These are phyloP conservation scores for Microcera coccophila DNA, from an alignment of 2,329 filamentous ascomycete species.

Conservation along the genomic window DNA sequence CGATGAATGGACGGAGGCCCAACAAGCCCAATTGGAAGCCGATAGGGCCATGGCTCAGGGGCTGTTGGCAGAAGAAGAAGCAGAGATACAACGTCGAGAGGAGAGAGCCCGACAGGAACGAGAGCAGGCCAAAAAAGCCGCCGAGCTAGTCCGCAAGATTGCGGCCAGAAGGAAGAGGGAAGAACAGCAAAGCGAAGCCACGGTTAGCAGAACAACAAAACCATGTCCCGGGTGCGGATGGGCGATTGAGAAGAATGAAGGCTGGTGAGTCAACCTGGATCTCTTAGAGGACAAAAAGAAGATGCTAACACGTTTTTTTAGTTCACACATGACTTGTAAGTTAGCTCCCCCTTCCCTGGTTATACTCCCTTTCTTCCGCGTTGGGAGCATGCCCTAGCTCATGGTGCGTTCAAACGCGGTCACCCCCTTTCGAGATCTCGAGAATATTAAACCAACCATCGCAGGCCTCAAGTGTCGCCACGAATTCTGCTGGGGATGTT, in stretches of 20 bases:
- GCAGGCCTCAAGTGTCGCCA: constrained; percentile 34
- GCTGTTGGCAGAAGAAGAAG: constrained; percentile 30
- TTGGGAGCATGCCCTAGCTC: constrained; percentile 5
- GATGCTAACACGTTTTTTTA: constrained; percentile 23
- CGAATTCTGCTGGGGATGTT: constrained; percentile 36
- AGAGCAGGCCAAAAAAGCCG: constrained; percentile 23
- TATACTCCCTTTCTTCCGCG: background rate
- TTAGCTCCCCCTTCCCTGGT: constrained; percentile 3
- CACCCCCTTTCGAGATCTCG: background rate
- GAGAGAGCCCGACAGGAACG: constrained; percentile 20
- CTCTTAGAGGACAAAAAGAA: background rate
- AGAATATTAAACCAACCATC: constrained; percentile 18
- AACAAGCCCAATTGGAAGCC: constrained; percentile 46
- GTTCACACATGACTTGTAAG: constrained; percentile 43
- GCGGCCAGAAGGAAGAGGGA: constrained; percentile 31
- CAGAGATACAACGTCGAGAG: constrained; percentile 22
- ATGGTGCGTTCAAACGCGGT: constrained; percentile 13
- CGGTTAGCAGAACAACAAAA: constrained; percentile 32
- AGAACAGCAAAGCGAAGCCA: constrained; percentile 30
- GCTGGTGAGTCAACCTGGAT: constrained; percentile 35
- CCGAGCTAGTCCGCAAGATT: constrained; percentile 26
- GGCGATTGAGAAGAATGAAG: constrained; percentile 39
- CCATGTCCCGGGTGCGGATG: constrained; percentile 37
- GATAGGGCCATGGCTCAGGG: constrained; percentile 36
- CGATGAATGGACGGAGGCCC: constrained; percentile 35